Percentiles rank a stretch among this genome's conserved stretches.
phyloP scores from a whole-genome alignment of 352 stramenopile genomes.

The Globisporangium cystogenes region DNA sequence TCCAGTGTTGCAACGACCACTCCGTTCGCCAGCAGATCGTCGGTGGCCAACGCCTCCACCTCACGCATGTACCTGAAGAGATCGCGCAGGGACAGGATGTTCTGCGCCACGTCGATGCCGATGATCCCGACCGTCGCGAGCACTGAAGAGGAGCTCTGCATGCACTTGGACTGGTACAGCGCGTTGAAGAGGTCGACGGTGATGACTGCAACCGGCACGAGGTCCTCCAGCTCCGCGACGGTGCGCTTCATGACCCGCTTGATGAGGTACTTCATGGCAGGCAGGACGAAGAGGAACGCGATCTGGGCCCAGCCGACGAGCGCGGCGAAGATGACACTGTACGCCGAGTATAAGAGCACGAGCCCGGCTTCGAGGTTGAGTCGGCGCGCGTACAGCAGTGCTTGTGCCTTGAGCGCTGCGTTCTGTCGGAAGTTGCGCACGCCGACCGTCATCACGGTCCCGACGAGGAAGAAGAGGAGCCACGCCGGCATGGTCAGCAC shows the following conservation, averaged over 20 bases:
- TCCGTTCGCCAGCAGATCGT: neutral
- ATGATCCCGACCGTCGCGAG: constrained; percentile 16
- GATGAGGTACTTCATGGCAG: constrained; percentile 22
- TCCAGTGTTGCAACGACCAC: neutral
- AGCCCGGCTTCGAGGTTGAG: constrained; percentile 14
- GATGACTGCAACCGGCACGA: constrained; percentile 1
- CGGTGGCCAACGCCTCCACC: neutral
- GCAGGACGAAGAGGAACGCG: constrained; percentile 21
- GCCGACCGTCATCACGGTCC: constrained; percentile 11
- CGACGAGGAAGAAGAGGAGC: constrained; percentile 10
- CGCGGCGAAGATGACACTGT: constrained; percentile 21
- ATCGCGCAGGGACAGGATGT: neutral
- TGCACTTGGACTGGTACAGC: constrained; percentile 10
- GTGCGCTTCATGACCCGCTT: constrained; percentile 20
- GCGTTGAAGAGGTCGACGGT: constrained; percentile 7
- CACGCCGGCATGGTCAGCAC: constrained; percentile 14
- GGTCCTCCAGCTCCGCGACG: constrained; percentile 11
- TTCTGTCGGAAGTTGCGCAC: constrained; percentile 6
- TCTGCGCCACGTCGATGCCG: constrained; percentile 5
- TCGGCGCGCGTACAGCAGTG: constrained; percentile 12
- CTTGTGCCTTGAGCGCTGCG: constrained; percentile 11
- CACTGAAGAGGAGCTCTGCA: constrained; percentile 8
- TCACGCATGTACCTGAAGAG: neutral
- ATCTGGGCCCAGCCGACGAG: constrained; percentile 13
- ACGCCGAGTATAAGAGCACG: constrained; percentile 21